Conservation (phyloP, 495 filamentous ascomycete genomes). For the Thermothielavioides terrestris region DNA sequence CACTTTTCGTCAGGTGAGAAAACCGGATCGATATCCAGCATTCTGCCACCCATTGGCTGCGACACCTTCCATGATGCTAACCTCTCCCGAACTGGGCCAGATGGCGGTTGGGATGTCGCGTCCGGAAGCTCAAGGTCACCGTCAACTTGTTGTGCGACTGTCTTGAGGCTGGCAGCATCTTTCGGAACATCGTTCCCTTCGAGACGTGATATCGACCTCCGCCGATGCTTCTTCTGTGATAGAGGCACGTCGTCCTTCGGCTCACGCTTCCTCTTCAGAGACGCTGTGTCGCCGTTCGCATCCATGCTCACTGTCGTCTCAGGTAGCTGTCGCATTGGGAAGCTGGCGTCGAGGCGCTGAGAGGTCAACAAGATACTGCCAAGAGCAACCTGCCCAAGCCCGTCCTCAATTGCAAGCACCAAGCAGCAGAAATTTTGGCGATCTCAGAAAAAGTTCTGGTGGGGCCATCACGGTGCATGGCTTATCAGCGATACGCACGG, state of each 20-base stretch:
- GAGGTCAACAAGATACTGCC: slow-evolving; percentile 5
- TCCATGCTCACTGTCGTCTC: slow-evolving; percentile 18
- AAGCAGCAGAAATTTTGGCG: slow-evolving; percentile 29
- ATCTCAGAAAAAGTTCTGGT: slow-evolving; percentile 25
- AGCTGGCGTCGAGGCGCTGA: background rate
- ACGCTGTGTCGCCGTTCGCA: slow-evolving; percentile 23
- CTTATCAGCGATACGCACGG: slow-evolving; percentile 28
- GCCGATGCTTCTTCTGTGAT: slow-evolving; percentile 22
- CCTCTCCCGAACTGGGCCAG: background rate
- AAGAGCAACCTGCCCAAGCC: background rate
- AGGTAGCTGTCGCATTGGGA: background rate
- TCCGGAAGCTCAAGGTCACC: slow-evolving; percentile 12
- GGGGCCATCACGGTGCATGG: slow-evolving; percentile 15
- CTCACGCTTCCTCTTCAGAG: slow-evolving; percentile 28
- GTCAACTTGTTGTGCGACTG: background rate
- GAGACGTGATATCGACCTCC: slow-evolving; percentile 17
- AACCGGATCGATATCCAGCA: slow-evolving; percentile 65
- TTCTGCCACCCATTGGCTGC: slow-evolving; percentile 56
- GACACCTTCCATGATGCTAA: slow-evolving; percentile 47
- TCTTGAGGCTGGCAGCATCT: background rate
- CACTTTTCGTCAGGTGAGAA: slow-evolving; percentile 78
- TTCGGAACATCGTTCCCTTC: slow-evolving; percentile 5
- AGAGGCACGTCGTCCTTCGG: slow-evolving; percentile 22
- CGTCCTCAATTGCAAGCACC: slow-evolving; percentile 10
- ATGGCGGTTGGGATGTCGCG: slow-evolving; percentile 3